Percentiles rank a stretch among this genome's conserved stretches.
These are phyloP conservation scores for Coemansia sp. DNA, from an alignment of 192 early-diverging fungal genomes.

Conservation along the genomic window DNA sequence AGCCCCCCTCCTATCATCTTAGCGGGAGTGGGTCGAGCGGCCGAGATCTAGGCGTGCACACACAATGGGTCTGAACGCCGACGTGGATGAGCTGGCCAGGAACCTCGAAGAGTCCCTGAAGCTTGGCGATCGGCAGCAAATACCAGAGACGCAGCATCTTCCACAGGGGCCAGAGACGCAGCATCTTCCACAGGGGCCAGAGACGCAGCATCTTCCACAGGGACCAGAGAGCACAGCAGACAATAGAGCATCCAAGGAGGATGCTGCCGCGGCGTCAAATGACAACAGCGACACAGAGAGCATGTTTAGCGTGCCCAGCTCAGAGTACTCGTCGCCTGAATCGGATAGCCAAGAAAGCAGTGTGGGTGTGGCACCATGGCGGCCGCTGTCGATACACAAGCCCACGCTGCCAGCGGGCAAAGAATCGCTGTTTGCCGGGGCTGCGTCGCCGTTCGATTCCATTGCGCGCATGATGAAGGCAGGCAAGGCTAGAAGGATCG, in stretches of 20 bases:
- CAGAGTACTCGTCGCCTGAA: not conserved
- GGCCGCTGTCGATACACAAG: constrained; percentile 6
- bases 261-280: constrained; percentile 1
- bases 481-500: constrained; percentile 48
- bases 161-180: too few relatives aligned
- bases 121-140: not conserved
- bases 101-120: constrained; percentile 16
- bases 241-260: not conserved
- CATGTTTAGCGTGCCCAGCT: not conserved
- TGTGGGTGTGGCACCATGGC: too few relatives aligned
- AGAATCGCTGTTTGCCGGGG: constrained; percentile 8
- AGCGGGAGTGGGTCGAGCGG: too few relatives aligned
- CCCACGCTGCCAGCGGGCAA: constrained; percentile 8
- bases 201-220: too few relatives aligned
- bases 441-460: constrained; percentile 19
- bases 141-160: not conserved
- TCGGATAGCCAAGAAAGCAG: too few relatives aligned
- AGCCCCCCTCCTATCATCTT: too few relatives aligned
- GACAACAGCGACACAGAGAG: constrained; percentile 5
- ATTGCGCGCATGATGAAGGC: constrained; percentile 17
- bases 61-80: not conserved
- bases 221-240: too few relatives aligned
- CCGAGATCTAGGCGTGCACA: too few relatives aligned
- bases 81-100: constrained; percentile 19
- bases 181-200: too few relatives aligned